Base-by-base conservation (phyloP, 23 red algal species). In the Gracilaria caudata region DNA sequence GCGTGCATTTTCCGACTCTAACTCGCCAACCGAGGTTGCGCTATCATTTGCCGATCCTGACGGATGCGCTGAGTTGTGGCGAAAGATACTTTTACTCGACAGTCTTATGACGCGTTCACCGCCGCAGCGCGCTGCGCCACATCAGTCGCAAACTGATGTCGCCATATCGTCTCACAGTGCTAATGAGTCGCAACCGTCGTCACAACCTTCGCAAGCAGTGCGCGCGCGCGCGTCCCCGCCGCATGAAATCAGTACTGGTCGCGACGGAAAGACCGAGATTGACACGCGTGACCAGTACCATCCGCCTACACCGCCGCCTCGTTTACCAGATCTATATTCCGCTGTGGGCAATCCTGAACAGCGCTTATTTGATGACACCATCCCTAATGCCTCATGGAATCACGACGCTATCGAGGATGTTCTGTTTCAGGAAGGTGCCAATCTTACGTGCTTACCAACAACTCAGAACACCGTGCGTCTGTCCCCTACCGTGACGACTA, bases 1-100 rank as follows among this genome's bases (percentile, higher is more conserved):
- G 65, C 49, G 73, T 14, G 19, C 83, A 5, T 28, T 59, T 57
- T 14, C 79, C 51, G 54, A 46, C 54, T 58, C 57, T 23, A 47
- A 68, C 54, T 59, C 68, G 1, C 65, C 65, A 5, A 57, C 68
- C 14, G 83, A 87, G 57, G 71, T 87, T 14, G 83, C 70, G 10
- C 51, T 87, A 0, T 77, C 46, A 11, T 87, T 87, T 43, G 83
- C 83, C 35, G 83, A 87, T 30, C 20, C 58, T 11, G 68, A 75
- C 28, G 83, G 9, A 16, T 77, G 83, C 68, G 7, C 51, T 10
- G 70, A 61, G 44, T 25, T 87, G 49, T 87, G 72, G 49, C 64
- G 73, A 29, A 78, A 78, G 70, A 60, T 87, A 38, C 45, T 56
- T 38, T n/a, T 36, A 26, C 25, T 87, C 30, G 63, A 84, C 38